phyloP scores from a whole-genome alignment of 495 filamentous ascomycete genomes.

The Aspergillus funiculosus region DNA sequence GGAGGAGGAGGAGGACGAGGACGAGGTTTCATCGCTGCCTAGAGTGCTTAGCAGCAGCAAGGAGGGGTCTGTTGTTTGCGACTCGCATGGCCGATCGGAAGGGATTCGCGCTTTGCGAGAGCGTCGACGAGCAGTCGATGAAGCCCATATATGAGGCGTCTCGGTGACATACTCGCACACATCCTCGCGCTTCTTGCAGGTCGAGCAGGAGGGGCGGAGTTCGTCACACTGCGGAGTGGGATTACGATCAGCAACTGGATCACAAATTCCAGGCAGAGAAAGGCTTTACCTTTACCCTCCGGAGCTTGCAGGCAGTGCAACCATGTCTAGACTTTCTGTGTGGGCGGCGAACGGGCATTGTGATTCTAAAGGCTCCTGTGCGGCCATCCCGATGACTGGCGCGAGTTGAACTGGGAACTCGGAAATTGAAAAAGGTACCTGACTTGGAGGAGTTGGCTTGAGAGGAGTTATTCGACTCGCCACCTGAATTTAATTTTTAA shows the following conservation, averaged over 20 bases:
- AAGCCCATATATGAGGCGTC: slow-evolving; percentile 18
- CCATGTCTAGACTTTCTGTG: slow-evolving; percentile 26
- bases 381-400: too few relatives aligned
- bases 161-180: slow-evolving; percentile 19
- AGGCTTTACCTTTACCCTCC: slow-evolving; percentile 24
- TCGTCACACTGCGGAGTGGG: slow-evolving; percentile 21
- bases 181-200: slow-evolving; percentile 18
- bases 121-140: not conserved
- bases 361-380: too few relatives aligned
- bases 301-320: slow-evolving; percentile 23
- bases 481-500: too few relatives aligned
- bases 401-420: too few relatives aligned
- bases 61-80: not conserved
- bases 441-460: too few relatives aligned
- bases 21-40: not conserved
- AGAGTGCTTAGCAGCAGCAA: slow-evolving; percentile 7
- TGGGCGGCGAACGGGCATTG: slow-evolving; percentile 19
- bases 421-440: too few relatives aligned
- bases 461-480: too few relatives aligned
- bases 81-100: not conserved
- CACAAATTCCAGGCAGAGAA: not conserved
- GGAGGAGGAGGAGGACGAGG: not conserved
- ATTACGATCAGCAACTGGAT: not conserved
- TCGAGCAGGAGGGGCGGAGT: slow-evolving; percentile 17
- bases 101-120: not conserved